These are phyloP conservation scores for Acer negundo DNA, from an alignment of 345 rosid genomes.

Conservation along the genomic window DNA sequence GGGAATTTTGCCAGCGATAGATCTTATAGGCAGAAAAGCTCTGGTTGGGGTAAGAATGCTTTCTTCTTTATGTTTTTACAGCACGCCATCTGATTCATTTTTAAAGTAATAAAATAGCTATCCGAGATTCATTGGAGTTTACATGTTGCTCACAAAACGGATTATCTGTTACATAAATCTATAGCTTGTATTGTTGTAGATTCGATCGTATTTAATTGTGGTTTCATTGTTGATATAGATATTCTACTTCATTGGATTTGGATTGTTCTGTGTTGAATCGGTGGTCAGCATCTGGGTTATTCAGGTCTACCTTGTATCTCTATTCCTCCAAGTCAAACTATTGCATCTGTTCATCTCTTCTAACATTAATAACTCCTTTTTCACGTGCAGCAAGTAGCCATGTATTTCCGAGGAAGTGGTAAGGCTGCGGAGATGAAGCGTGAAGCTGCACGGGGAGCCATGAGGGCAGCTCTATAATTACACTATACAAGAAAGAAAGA, in stretches of 20 bases:
- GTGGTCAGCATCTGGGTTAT: constrained; percentile 89
- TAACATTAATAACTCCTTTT: background rate
- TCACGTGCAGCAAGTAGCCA: constrained; percentile 67
- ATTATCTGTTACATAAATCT: background rate
- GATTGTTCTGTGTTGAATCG: constrained; percentile 64
- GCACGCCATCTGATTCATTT: background rate
- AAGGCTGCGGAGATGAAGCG: constrained; percentile 63
- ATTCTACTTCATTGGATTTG: constrained; percentile 90
- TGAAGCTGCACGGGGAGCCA: constrained; percentile 56
- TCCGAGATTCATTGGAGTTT: no score
- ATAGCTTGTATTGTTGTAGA: constrained; percentile 6
- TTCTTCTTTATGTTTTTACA: constrained; percentile 1
- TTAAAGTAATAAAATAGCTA: no score
- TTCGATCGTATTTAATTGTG: background rate
- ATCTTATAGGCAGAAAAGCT: constrained; percentile 40
- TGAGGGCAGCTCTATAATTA: constrained; percentile 68
- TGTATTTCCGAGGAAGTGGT: constrained; percentile 82
- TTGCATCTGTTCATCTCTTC: background rate
- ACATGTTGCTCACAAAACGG: background rate
- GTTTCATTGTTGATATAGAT: constrained; percentile 45
- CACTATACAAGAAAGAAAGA: background rate
- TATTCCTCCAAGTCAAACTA: background rate
- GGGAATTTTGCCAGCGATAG: constrained; percentile 85
- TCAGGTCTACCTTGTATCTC: constrained; percentile 49
- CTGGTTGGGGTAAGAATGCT: constrained; percentile 69